phyloP scores from a whole-genome alignment of 441 rosid genomes.

The Mallotus japonicus region DNA sequence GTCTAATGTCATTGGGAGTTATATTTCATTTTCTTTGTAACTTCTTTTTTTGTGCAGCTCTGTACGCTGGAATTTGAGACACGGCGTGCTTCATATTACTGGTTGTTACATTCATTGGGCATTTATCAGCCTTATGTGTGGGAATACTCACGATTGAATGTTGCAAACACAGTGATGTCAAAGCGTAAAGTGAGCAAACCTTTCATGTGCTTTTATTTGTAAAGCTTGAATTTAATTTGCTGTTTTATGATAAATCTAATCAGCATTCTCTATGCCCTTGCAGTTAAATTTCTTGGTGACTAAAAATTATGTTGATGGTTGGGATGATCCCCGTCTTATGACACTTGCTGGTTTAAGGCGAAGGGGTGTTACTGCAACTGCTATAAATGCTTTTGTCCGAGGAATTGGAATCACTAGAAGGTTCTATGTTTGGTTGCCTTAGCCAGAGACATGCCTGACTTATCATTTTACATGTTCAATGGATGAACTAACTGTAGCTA shows the following conservation, averaged over 20 bases:
- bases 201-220: conserved; percentile 7
- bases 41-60: conserved; percentile 46
- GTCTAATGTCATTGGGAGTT: neutral
- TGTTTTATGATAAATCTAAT: conserved; percentile 5
- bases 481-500: neutral
- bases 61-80: conserved; percentile 95
- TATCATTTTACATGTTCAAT: conserved; percentile 12
- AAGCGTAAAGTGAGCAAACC: conserved; percentile 76
- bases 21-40: neutral
- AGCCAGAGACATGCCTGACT: neutral
- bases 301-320: conserved; percentile 85
- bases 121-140: conserved; percentile 90
- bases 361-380: conserved; percentile 84
- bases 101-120: conserved; percentile 64
- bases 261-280: conserved; percentile 17
- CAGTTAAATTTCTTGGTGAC: conserved; percentile 87
- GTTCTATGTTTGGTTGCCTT: conserved; percentile 34
- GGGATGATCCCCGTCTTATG: conserved; percentile 99
- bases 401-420: conserved; percentile 97
- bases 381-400: conserved; percentile 80
- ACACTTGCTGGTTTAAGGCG: conserved; percentile 92
- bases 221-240: conserved; percentile 12
- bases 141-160: conserved; percentile 92
- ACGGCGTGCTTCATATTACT: conserved; percentile 60
- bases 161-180: conserved; percentile 93